Conservation (phyloP, 1,139 yeast species). For the Waltiozyma sp. region DNA sequence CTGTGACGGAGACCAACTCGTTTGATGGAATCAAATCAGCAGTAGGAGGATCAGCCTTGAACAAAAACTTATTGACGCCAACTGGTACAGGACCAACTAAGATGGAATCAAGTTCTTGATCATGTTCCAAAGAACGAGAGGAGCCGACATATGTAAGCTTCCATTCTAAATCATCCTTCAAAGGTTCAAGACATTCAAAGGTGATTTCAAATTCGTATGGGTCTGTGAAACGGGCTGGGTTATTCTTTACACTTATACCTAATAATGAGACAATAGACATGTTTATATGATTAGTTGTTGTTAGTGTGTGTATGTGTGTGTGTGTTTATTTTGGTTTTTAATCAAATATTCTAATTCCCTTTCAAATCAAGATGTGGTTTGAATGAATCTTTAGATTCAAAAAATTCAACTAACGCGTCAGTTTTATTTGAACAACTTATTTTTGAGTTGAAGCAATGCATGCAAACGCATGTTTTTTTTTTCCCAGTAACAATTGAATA, state of each 20-base stretch:
- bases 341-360: too few species aligned
- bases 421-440: not conserved
- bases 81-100: constrained; percentile 98
- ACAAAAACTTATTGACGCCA: constrained; percentile 86
- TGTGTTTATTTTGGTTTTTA: too few species aligned
- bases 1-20: constrained; percentile 91
- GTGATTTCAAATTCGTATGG: constrained; percentile 96
- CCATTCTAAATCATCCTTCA: constrained; percentile 94
- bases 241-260: constrained; percentile 85
- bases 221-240: constrained; percentile 90
- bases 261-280: constrained; percentile 93
- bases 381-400: too few species aligned
- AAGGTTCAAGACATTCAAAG: constrained; percentile 88
- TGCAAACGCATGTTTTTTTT: too few species aligned
- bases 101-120: constrained; percentile 90
- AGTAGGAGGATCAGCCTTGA: constrained; percentile 93
- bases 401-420: not conserved
- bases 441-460: too few species aligned
- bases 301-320: too few species aligned
- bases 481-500: too few species aligned
- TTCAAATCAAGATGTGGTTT: too few species aligned
- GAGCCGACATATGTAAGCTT: constrained; percentile 94
- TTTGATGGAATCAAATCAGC: constrained; percentile 94
- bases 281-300: not conserved
- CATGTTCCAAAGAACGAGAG: constrained; percentile 85